Percentiles rank a stretch among this genome's conserved stretches.
Evolutionary conservation across 805 yeast species (phyloP).

Genomic region (Vanderwaltozyma tropicalis): DNA sequence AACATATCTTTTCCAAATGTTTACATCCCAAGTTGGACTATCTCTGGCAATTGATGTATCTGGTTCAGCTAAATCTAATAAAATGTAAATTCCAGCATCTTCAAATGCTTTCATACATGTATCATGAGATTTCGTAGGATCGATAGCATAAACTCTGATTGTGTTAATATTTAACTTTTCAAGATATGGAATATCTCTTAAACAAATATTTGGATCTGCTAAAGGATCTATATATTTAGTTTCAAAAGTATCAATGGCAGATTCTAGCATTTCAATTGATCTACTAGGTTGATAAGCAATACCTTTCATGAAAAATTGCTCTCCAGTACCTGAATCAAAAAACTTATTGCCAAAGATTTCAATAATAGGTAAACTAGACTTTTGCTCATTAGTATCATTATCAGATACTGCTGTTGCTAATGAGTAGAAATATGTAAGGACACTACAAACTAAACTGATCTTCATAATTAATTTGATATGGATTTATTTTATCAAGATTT

Average conservation of each 20-base stretch:
- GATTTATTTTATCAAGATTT: no score
- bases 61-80: conserved; percentile 88
- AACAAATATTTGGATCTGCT: conserved; percentile 57
- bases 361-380: conserved; percentile 31
- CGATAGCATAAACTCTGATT: conserved; percentile 77
- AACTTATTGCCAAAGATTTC: conserved; percentile 67
- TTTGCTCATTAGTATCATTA: no score
- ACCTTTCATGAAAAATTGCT: conserved; percentile 81
- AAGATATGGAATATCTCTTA: conserved; percentile 76
- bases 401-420: no score
- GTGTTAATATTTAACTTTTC: conserved; percentile 60
- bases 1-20: conserved; percentile 65
- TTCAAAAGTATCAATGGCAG: conserved; percentile 10
- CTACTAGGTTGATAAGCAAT: conserved; percentile 72
- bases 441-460: no score
- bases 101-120: conserved; percentile 63
- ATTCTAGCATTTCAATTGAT: conserved; percentile 29
- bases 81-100: conserved; percentile 83
- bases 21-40: conserved; percentile 67
- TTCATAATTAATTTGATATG: no score
- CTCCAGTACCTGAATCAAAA: conserved; percentile 58
- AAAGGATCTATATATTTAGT: conserved; percentile 58
- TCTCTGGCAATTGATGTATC: conserved; percentile 64
- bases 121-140: conserved; percentile 61
- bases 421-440: no score